Percentiles rank a stretch among this genome's conserved stretches.
Conservation (phyloP, 176 grass and related monocot genomes). For the Typha latifolia region DNA sequence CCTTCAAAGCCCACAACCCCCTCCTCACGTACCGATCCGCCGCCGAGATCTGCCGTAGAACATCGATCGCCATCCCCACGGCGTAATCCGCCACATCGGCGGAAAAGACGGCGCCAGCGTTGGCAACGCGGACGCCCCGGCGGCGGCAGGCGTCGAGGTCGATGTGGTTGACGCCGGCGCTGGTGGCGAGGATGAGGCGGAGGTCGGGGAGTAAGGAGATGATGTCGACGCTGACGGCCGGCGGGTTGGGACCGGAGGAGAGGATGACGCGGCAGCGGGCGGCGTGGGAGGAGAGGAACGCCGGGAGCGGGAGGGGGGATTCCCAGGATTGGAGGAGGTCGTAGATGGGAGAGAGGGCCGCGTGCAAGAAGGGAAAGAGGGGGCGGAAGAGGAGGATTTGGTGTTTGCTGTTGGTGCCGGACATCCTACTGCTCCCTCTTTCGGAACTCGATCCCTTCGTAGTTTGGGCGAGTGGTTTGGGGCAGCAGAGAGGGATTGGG, state of each 20-base stretch:
- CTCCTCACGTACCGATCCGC: conserved; percentile 29
- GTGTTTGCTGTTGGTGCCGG: not conserved
- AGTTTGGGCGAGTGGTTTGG: too few species aligned
- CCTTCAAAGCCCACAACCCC: conserved; percentile 15
- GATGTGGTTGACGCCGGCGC: conserved; percentile 37
- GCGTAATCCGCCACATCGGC: conserved; percentile 39
- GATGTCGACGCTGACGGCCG: conserved; percentile 4
- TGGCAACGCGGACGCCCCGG: conserved; percentile 32
- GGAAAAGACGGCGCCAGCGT: conserved; percentile 29
- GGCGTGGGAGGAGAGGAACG: conserved; percentile 2
- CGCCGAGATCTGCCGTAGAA: conserved; percentile 27
- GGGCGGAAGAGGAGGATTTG: conserved; percentile 16
- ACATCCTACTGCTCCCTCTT: too few species aligned
- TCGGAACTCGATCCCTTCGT: too few species aligned
- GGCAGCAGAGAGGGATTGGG: too few species aligned
- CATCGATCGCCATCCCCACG: conserved; percentile 30
- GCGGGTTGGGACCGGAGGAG: not conserved
- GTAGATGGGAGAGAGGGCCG: not conserved
- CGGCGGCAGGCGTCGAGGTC: conserved; percentile 37
- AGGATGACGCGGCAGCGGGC: not conserved
- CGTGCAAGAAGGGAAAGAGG: not conserved
- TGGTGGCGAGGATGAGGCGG: conserved; percentile 28
- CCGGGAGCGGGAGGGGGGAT: conserved; percentile 10
- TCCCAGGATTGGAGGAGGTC: conserved; percentile 14
- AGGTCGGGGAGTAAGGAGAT: conserved; percentile 24